phyloP scores from a whole-genome alignment of 2,329 filamentous ascomycete species.

The Alternaria tenuissima region DNA sequence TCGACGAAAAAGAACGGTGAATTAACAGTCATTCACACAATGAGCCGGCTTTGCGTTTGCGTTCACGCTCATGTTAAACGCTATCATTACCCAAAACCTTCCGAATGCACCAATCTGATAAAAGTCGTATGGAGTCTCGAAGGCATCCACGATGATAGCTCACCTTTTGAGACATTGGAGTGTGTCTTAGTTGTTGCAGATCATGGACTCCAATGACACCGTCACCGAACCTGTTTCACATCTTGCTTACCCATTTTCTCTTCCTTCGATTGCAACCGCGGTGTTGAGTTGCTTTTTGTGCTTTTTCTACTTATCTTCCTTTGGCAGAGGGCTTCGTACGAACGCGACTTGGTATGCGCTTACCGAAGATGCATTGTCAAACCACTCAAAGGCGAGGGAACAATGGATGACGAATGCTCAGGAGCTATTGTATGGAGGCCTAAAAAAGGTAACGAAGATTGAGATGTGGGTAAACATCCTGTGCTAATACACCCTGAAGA shows the following conservation, averaged over 20 bases:
- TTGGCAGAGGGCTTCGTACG: not conserved
- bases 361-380: not conserved
- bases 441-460: not conserved
- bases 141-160: fast-evolving
- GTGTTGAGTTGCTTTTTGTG: not conserved
- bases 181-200: no score
- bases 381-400: not conserved
- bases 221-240: not conserved
- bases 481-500: fast-evolving
- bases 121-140: fast-evolving
- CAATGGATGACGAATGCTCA: not conserved
- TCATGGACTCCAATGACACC: no score
- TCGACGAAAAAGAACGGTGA: no score
- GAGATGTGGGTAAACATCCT: not conserved
- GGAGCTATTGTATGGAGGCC: not conserved
- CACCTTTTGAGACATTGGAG: no score
- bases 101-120: no score
- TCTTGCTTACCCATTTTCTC: not conserved
- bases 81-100: fast-evolving
- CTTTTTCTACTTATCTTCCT: not conserved
- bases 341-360: not conserved
- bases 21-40: no score
- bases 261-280: not conserved
- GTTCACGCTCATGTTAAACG: no score
- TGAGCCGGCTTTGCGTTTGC: no score